These are phyloP conservation scores for Phytophthora palmivora DNA, from an alignment of 352 stramenopile genomes.

Conservation along the genomic window DNA sequence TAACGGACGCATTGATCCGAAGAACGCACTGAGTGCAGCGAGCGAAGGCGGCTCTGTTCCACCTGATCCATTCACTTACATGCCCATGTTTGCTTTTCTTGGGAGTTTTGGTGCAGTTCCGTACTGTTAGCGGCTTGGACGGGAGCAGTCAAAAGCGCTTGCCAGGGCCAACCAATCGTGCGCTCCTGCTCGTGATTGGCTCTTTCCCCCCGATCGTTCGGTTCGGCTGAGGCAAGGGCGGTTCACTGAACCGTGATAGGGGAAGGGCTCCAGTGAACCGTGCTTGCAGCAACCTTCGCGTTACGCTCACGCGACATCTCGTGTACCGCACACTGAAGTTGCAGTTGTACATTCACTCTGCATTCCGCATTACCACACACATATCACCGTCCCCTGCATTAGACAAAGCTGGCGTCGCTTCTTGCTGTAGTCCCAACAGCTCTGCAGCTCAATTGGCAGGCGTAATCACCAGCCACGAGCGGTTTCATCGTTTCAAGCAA, in stretches of 20 bases:
- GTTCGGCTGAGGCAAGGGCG: conserved; percentile 27
- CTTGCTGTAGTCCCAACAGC: background rate
- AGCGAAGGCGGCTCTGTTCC: conserved; percentile 5
- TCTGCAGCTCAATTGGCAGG: background rate
- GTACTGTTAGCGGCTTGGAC: conserved; percentile 61
- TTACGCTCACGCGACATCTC: conserved; percentile 21
- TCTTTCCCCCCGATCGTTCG: conserved; percentile 33
- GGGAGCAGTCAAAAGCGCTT: conserved; percentile 43
- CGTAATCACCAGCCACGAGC: conserved; percentile 10
- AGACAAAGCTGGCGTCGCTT: too few relatives aligned
- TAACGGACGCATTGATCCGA: conserved; percentile 11
- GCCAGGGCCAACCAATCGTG: conserved; percentile 81
- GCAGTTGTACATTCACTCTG: conserved; percentile 21
- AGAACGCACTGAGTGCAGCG: conserved; percentile 13
- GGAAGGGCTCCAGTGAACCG: conserved; percentile 22
- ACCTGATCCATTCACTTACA: conserved; percentile 62
- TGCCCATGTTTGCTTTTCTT: conserved; percentile 86
- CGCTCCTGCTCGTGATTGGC: conserved; percentile 47
- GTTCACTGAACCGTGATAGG: conserved; percentile 42
- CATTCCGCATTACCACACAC: background rate
- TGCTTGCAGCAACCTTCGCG: conserved; percentile 35
- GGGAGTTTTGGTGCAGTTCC: conserved; percentile 87
- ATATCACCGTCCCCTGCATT: too few relatives aligned
- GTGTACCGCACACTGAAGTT: conserved; percentile 11
- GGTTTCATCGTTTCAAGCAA: conserved; percentile 32